Evolutionary conservation across 176 grass and related monocot species (phyloP).

Genomic region (Tillandsia fasciculata): DNA sequence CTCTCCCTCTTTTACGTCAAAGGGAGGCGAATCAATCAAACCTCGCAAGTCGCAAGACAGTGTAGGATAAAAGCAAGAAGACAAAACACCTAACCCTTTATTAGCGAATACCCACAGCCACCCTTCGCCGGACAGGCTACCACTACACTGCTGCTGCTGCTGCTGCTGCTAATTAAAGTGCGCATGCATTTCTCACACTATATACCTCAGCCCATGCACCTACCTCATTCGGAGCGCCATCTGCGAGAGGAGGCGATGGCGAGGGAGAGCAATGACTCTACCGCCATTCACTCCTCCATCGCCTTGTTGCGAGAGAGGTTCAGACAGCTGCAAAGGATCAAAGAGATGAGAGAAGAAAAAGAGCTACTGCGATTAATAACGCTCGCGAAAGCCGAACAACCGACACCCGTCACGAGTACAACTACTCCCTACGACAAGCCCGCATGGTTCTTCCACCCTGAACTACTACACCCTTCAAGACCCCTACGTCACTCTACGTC

Average conservation of each 20-base stretch:
- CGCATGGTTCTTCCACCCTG: constrained; percentile 57
- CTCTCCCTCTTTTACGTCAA: not conserved
- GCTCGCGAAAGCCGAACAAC: constrained; percentile 2
- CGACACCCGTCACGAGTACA: not conserved
- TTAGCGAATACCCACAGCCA: not conserved
- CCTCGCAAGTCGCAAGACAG: not conserved
- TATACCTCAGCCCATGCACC: not conserved
- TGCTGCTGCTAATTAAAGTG: not conserved
- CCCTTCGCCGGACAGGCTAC: not conserved
- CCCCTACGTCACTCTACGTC: constrained; percentile 27
- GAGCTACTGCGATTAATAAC: constrained; percentile 15
- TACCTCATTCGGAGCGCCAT: not conserved
- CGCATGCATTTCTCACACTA: not conserved
- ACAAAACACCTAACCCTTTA: not conserved
- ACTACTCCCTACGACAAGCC: constrained; percentile 14
- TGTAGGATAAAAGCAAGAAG: not conserved
- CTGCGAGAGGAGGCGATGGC: not conserved
- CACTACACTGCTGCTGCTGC: not conserved
- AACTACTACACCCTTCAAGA: constrained; percentile 49
- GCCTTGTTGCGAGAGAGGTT: constrained; percentile 74
- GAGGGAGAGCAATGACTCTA: not conserved
- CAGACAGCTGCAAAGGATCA: constrained; percentile 63
- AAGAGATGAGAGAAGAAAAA: constrained; percentile 65
- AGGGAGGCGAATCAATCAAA: not conserved
- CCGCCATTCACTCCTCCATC: constrained; percentile 41